Base-by-base conservation (phyloP, 2,329 filamentous ascomycete genomes). In the Lachnellula arida region DNA sequence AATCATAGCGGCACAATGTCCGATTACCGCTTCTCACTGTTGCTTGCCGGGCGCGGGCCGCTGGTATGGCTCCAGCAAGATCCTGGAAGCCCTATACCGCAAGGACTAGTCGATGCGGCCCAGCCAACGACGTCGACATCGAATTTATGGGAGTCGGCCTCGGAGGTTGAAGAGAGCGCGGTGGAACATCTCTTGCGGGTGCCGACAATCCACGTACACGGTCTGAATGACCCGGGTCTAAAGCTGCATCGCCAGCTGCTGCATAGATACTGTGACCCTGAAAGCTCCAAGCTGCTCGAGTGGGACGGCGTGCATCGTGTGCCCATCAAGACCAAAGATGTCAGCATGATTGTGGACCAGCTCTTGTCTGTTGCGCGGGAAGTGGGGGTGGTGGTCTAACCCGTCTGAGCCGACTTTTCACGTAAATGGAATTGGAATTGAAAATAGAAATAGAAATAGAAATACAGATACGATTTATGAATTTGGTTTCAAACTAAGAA, bases 241-340 rank as follows among this genome's bases (percentile, higher is more conserved):
- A 72, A 80, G 56, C 70, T 81, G 46, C 86, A 89, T 67, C 72
- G 78, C 53, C 73, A 77, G 66, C 65, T 86, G 62, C 66, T 83
- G 50, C 69, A 80, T 8, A 71, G 80, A 51, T 91, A 86, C 68
- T 88, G 84, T 66, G 75, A 81, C 49, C 66, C 74, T 9, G 77
- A 75, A 0, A 73, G 78, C 5, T 73, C 79, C 5, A 76, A 71
- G 40, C 59, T 91, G 46, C 69, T 92, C 1, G 85, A 91, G 69
- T 92, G 88, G 89, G 80, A 89, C 55, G 88, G 87, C 0, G 78
- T 77, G 1, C 89, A 93, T 68, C 74, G 88, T 5, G 75, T 93
- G 49, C 86, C 88, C 2, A 78, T 92, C 57, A 88, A 87, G 74
- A 75, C 73, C 22, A 73, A 71, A 32, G 88, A 91, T 70, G 86